phyloP scores from a whole-genome alignment of 768 basidiomycete genomes.

The Dentipellis sp. region DNA sequence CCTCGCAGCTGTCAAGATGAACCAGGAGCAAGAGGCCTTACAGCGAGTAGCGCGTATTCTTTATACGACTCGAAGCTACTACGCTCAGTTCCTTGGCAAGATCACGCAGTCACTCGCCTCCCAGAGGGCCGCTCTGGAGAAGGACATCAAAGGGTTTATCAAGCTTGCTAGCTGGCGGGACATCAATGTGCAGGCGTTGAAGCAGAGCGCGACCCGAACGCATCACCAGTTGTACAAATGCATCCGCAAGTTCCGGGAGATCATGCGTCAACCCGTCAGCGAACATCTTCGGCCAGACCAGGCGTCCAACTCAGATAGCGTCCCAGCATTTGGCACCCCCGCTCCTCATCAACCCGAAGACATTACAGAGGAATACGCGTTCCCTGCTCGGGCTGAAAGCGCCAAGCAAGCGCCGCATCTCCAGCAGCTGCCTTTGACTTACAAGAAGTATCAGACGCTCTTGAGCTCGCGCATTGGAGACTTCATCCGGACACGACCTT shows the following conservation, averaged over 20 bases:
- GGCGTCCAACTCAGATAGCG: background rate
- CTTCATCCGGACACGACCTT: constrained; percentile 31
- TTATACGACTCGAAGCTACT: constrained; percentile 51
- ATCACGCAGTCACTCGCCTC: constrained; percentile 40
- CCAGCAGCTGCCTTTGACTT: constrained; percentile 40
- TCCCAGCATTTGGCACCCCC: background rate
- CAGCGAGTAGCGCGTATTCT: constrained; percentile 50
- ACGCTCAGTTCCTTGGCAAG: constrained; percentile 43
- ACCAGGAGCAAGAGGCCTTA: constrained; percentile 27
- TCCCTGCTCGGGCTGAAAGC: background rate
- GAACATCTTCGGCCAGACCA: constrained; percentile 23
- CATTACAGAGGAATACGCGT: background rate
- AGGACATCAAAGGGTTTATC: constrained; percentile 75
- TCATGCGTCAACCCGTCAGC: constrained; percentile 64
- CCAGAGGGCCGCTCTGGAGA: constrained; percentile 59
- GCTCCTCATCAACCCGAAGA: background rate
- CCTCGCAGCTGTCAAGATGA: constrained; percentile 25
- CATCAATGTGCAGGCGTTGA: constrained; percentile 87
- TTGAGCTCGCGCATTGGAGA: constrained; percentile 32
- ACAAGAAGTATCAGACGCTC: constrained; percentile 37
- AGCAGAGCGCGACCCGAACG: constrained; percentile 81
- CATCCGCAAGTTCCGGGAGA: constrained; percentile 85
- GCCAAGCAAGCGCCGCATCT: constrained; percentile 28
- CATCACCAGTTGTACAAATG: constrained; percentile 88
- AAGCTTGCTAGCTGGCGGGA: constrained; percentile 99